Evolutionary conservation across 176 grass and related monocot genomes (phyloP), one percentile per base, ranked within the genome.

Genomic region (Aechmea fasciata): DNA sequence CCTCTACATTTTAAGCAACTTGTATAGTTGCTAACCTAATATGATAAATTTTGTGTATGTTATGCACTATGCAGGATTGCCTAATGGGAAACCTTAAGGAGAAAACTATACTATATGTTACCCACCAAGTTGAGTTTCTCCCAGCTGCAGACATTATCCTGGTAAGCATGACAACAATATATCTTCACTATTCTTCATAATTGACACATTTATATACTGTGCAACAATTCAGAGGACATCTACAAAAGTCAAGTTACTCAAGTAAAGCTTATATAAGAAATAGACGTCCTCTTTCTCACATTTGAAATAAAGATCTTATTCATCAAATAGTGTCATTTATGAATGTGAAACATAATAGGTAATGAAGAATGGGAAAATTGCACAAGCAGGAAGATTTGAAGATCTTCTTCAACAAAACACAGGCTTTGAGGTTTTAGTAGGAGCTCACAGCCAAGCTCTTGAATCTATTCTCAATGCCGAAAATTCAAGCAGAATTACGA

Each of bases 111-210:
- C 8, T 99, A 50, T 99, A 93, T 71, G 84, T 99, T 51, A 99
- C 94, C 7, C 94, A 99, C 73, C 94, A 99, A 88, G 89, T 99
- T 11, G 94, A 99, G 81, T 99, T 93, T 83, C 89, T 99, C 82
- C 94, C 94, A 59, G 82, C 63, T 2, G 94, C 94, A 2, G 89
- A 99, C 55, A 70, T 99, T 74, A 99, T 99, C 79, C 63, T 99
- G 54, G 94, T 93, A 93, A 78, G 76, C 55, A 73, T 70, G 2
- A 18, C 81, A 61, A 17, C 26, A 20, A 54, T 3, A 64, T 49
- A 57, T 33, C 33, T 73, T 23, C 11, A 14, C 59, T 64, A 15
- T 73, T 41, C 14, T 28, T 23, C 24, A 12, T 25, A 62, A 33
- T 1, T 41, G 33, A 41, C 33, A 41, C 33, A 41, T 6, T 41